Percentiles rank a stretch among this genome's conserved stretches.
phyloP scores from a whole-genome alignment of 495 filamentous ascomycete genomes.

The Xylaria castorea region DNA sequence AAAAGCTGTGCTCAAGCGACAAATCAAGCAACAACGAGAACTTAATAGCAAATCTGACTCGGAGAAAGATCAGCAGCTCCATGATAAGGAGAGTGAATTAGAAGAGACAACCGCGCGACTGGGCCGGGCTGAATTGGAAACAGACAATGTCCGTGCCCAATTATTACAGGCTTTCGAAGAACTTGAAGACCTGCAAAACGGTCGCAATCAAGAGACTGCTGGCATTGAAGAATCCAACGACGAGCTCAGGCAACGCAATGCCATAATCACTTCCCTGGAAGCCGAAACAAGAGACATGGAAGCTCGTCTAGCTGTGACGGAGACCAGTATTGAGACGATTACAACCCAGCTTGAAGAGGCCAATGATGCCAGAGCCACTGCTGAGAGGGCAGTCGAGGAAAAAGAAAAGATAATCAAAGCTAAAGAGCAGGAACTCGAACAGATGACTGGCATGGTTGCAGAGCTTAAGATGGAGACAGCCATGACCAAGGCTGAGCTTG shows the following conservation, averaged over 20 bases:
- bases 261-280: constrained; percentile 56
- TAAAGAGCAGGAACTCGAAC: constrained; percentile 71
- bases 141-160: constrained; percentile 51
- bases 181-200: constrained; percentile 53
- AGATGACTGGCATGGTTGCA: constrained; percentile 81
- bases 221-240: constrained; percentile 51
- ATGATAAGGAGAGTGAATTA: constrained; percentile 58
- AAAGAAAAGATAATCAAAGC: constrained; percentile 53
- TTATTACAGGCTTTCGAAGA: constrained; percentile 61
- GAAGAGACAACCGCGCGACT: constrained; percentile 58
- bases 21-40: constrained; percentile 92
- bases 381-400: constrained; percentile 44
- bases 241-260: constrained; percentile 57
- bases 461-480: constrained; percentile 89
- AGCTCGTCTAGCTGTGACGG: constrained; percentile 43
- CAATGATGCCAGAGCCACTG: constrained; percentile 43
- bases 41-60: constrained; percentile 72
- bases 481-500: constrained; percentile 90
- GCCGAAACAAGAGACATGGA: constrained; percentile 48
- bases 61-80: constrained; percentile 65
- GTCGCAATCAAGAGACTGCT: constrained; percentile 43
- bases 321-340: constrained; percentile 43
- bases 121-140: constrained; percentile 54
- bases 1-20: constrained; percentile 80
- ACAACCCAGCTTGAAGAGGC: constrained; percentile 45